Conservation (phyloP, 495 filamentous ascomycete species). For the Penicillium argentinense region DNA sequence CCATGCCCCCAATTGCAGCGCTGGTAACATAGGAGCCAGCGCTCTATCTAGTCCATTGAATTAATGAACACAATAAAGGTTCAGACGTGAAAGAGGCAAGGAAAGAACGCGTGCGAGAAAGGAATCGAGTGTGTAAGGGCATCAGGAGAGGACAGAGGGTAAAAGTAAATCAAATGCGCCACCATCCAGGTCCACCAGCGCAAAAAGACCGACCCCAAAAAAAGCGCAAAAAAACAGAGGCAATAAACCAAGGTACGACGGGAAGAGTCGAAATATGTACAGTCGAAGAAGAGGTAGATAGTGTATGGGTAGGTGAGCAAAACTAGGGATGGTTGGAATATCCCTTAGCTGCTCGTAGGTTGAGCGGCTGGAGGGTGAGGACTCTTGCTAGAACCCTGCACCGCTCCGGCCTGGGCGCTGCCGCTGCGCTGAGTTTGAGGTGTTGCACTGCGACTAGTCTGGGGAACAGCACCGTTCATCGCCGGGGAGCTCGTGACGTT, state of each 20-base stretch:
- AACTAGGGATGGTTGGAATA: neutral
- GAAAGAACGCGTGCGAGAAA: conserved; percentile 13
- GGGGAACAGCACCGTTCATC: conserved; percentile 40
- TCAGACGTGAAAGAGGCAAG: conserved; percentile 13
- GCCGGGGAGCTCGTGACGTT: conserved; percentile 40
- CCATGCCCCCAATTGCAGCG: conserved; percentile 23
- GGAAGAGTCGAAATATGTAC: conserved; percentile 39
- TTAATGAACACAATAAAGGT: conserved; percentile 18
- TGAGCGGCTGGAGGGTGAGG: conserved; percentile 47
- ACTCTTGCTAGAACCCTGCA: conserved; percentile 42
- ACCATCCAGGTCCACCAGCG: conserved; percentile 18
- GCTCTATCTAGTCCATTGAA: conserved; percentile 20
- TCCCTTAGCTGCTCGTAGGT: conserved; percentile 33
- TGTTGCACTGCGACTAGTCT: conserved; percentile 48
- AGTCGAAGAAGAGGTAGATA: conserved; percentile 23
- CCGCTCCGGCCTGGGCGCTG: conserved; percentile 38
- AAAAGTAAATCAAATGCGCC: conserved; percentile 21
- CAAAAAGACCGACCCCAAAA: conserved; percentile 7
- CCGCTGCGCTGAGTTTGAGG: conserved; percentile 51
- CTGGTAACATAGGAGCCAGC: conserved; percentile 26
- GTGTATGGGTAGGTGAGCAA: conserved; percentile 1
- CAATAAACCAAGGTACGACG: conserved; percentile 25
- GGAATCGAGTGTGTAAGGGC: conserved; percentile 7
- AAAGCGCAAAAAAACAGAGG: conserved; percentile 5
- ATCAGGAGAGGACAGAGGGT: conserved; percentile 9